Percentiles rank a stretch among this genome's conserved stretches.
phyloP scores from a whole-genome alignment of 2,329 filamentous ascomycete genomes.

The Colletotrichum limetticola region DNA sequence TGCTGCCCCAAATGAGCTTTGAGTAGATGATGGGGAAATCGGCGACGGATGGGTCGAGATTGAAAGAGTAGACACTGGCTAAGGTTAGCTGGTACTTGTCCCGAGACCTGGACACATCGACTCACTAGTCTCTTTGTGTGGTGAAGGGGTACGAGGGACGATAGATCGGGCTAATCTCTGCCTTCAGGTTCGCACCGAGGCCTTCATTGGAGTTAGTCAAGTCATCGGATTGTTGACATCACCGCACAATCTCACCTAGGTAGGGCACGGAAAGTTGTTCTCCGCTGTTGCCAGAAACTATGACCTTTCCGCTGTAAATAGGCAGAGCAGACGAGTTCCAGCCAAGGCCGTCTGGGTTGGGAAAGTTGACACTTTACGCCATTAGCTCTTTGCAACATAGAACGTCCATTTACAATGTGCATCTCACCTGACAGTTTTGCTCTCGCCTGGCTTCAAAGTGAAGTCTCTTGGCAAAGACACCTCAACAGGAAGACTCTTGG shows the following conservation, averaged over 20 bases:
- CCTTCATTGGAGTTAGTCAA: slow-evolving; percentile 23
- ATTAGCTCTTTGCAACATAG: not conserved
- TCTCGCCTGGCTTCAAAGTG: slow-evolving; percentile 40
- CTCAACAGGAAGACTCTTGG: slow-evolving; percentile 35
- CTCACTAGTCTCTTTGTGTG: slow-evolving; percentile 17
- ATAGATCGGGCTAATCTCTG: slow-evolving; percentile 37
- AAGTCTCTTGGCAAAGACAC: slow-evolving; percentile 38
- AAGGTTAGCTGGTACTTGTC: not conserved
- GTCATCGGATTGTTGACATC: no score
- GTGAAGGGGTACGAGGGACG: slow-evolving; percentile 31
- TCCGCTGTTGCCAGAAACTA: slow-evolving; percentile 43
- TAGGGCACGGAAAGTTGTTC: slow-evolving; percentile 48
- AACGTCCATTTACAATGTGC: not conserved
- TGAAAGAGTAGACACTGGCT: slow-evolving; percentile 27
- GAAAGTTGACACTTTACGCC: slow-evolving; percentile 40
- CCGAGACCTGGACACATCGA: accelerated
- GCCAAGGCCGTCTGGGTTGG: slow-evolving; percentile 40
- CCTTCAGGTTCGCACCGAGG: slow-evolving; percentile 39
- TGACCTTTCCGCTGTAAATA: slow-evolving; percentile 47
- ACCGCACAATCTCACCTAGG: slow-evolving; percentile 36
- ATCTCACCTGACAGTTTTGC: slow-evolving; percentile 39
- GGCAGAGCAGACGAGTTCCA: slow-evolving; percentile 44
- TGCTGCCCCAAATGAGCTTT: slow-evolving; percentile 35
- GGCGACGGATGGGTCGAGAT: slow-evolving; percentile 25
- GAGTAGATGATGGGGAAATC: slow-evolving; percentile 37